Evolutionary conservation across 129 eudicot species (phyloP), one percentile per base, ranked within the genome.

Genomic region (Sambucus nigra): DNA sequence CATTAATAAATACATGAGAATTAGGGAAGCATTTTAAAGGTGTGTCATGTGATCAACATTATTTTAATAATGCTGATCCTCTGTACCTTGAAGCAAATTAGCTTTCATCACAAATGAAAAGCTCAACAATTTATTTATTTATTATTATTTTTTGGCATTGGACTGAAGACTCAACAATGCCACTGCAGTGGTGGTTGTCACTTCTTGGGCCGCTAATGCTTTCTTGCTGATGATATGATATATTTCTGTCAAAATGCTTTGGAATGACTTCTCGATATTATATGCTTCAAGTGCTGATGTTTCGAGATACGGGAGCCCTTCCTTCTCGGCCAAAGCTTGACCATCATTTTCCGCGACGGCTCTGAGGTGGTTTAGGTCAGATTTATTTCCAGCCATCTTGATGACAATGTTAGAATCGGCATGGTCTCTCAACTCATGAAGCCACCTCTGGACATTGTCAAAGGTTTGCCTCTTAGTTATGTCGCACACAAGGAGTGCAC

Each of bases 391-490:
- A 23, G 83, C 82, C 86, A 86, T 77, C 70, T 77, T 62, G 44
- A 86, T 81, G 14, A 86, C 95, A 49, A 86, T 81, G 63, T 86
- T 86, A 26, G 91, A 69, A 63, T 86, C 95, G 0, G 95, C 95
- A 59, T 86, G 88, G 46, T 83, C 83, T 63, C 95, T 74, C 46
- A 86, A 63, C 60, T 86, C 87, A 47, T 73, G 80, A 17, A 86
- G 70, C 95, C 95, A 86, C 53, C 86, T 67, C 31, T 74, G 76
- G 59, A 86, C 87, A 45, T 78, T 81, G 51, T 86, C 91, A 39
- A 86, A 86, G 16, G 95, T 81, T 23, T 73, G 86, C 60, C 65
- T 63, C 77, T 86, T 86, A 13, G 95, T 86, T 45, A 86, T 81
- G 78, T 81, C 95, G 13, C 80, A 85, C 50, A 83, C 94, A 33